Evolutionary conservation across 805 yeast species (phyloP).

Genomic region (Candida wancherniae): DNA sequence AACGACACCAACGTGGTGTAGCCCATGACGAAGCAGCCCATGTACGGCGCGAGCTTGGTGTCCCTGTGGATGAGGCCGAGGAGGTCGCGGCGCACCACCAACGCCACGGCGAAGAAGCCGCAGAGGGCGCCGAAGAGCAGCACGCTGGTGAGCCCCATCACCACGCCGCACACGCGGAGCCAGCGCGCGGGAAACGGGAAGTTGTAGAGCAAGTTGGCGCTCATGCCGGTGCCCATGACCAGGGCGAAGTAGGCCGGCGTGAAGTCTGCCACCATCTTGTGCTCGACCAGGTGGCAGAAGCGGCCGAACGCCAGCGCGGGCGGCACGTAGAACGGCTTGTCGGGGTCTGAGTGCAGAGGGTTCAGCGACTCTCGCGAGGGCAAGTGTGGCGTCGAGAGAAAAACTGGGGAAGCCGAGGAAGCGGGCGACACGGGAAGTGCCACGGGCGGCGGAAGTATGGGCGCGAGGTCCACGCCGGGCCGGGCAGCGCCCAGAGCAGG

Average conservation of each 20-base stretch:
- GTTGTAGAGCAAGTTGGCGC: conserved; percentile 52
- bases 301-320: too few relatives aligned
- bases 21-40: conserved; percentile 85
- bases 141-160: conserved; percentile 60
- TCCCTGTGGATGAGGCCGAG: conserved; percentile 21
- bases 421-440: too few relatives aligned
- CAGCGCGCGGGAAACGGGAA: conserved; percentile 65
- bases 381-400: too few relatives aligned
- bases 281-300: too few relatives aligned
- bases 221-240: conserved; percentile 84
- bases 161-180: conserved; percentile 52
- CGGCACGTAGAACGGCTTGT: too few relatives aligned
- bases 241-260: conserved; percentile 61
- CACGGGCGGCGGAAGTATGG: too few relatives aligned
- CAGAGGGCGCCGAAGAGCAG: conserved; percentile 42
- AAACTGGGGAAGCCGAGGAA: too few relatives aligned
- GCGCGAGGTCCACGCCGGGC: too few relatives aligned
- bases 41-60: conserved; percentile 50
- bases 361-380: too few relatives aligned
- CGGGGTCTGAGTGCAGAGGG: too few relatives aligned
- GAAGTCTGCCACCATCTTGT: conserved; percentile 21
- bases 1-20: conserved; percentile 59
- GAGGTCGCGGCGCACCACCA: conserved; percentile 27
- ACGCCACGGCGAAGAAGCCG: conserved; percentile 37
- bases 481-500: too few relatives aligned